A percentile compares a stretch with the other conserved stretches of the same genome.
Conservation (phyloP, 2,329 filamentous ascomycete species). For the Verticillium longisporum region DNA sequence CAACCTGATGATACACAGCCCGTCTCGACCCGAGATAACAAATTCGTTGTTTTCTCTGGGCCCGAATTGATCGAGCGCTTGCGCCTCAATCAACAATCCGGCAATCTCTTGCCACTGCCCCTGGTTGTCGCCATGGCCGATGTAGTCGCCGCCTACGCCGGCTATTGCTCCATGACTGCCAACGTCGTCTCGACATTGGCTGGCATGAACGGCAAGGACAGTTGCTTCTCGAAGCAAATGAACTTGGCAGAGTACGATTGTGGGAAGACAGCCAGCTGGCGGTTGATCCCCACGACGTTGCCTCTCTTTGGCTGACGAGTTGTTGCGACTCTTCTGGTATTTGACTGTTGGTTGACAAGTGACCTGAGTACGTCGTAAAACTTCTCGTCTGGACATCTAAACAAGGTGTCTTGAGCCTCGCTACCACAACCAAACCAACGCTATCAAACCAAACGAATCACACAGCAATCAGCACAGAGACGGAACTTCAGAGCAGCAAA, state of each 20-base stretch:
- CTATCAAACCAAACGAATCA: background rate
- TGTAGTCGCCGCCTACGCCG: background rate
- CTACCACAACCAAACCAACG: conserved; percentile 7
- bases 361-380: conserved; percentile 15
- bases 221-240: background rate
- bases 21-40: background rate
- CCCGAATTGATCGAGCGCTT: background rate
- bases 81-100: background rate
- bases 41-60: background rate
- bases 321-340: background rate
- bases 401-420: conserved; percentile 7
- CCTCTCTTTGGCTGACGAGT: background rate
- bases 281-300: background rate
- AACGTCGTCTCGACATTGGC: background rate
- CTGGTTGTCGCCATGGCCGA: background rate
- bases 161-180: background rate
- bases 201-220: background rate
- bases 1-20: background rate
- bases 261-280: background rate
- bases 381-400: conserved; percentile 12
- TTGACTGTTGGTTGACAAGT: conserved; percentile 8
- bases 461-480: background rate
- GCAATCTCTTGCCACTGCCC: background rate
- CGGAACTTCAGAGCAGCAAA: background rate
- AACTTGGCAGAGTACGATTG: background rate